Percentiles rank a stretch among this genome's conserved stretches.
These are phyloP conservation scores for Termitomyces sp. DNA, from an alignment of 768 basidiomycete genomes.

Conservation along the genomic window DNA sequence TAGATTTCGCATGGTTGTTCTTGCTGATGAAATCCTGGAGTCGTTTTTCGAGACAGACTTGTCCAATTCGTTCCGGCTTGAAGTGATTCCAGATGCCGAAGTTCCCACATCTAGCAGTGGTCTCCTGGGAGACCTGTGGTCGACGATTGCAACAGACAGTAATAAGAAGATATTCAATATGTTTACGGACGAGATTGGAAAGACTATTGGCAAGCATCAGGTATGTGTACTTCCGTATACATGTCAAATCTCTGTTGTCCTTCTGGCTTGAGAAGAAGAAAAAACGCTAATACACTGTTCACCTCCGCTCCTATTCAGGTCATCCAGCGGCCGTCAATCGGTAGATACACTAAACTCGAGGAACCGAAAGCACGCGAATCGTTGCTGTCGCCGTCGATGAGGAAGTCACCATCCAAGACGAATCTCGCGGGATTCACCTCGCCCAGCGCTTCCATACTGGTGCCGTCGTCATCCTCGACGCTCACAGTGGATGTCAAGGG, in stretches of 20 bases:
- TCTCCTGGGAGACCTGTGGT: conserved; percentile 83
- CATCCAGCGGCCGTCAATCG: conserved; percentile 78
- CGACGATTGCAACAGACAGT: conserved; percentile 83
- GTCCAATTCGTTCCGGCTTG: conserved; percentile 82
- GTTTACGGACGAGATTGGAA: conserved; percentile 91
- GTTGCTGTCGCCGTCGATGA: conserved; percentile 70
- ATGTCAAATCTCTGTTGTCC: not conserved
- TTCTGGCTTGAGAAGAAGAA: not conserved
- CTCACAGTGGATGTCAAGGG: conserved; percentile 50
- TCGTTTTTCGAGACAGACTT: conserved; percentile 96
- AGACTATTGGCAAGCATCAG: conserved; percentile 92
- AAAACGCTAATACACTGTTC: not conserved
- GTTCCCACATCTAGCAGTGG: conserved; percentile 57
- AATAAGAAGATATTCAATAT: conserved; percentile 94
- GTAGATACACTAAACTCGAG: conserved; percentile 77
- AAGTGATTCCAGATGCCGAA: conserved; percentile 67
- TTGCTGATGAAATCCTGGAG: conserved; percentile 95
- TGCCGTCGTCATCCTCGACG: conserved; percentile 42
- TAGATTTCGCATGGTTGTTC: conserved; percentile 97
- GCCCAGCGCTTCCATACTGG: conserved; percentile 27
- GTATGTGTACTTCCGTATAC: conserved; percentile 31
- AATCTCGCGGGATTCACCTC: conserved; percentile 38
- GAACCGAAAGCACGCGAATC: conserved; percentile 90
- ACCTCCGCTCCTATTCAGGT: conserved; percentile 39
- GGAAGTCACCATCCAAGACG: conserved; percentile 55